Evolutionary conservation across 2,329 filamentous ascomycete genomes (phyloP).

Genomic region (Monascus ruber): DNA sequence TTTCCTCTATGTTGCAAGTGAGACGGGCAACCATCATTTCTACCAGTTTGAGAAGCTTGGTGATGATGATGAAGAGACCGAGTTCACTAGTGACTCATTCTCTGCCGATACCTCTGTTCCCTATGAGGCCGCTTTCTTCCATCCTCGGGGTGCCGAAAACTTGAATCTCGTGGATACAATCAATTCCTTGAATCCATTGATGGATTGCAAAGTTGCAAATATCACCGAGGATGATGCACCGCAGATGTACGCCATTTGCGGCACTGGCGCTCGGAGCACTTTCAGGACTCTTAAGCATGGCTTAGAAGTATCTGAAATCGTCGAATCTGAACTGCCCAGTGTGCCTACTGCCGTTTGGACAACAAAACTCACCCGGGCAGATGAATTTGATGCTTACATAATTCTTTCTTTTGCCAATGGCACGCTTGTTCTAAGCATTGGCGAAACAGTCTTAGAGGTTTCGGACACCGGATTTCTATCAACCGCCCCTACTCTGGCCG

Average conservation of each 20-base stretch:
- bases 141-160: constrained; percentile 67
- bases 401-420: constrained; percentile 85
- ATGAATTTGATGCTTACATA: constrained; percentile 88
- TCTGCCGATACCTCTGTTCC: constrained; percentile 60
- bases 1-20: constrained; percentile 83
- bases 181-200: constrained; percentile 77
- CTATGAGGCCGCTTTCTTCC: constrained; percentile 75
- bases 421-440: constrained; percentile 86
- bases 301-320: constrained; percentile 83
- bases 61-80: constrained; percentile 81
- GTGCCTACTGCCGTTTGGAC: constrained; percentile 93
- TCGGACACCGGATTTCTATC: constrained; percentile 87
- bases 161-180: constrained; percentile 75
- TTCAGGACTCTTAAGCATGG: constrained; percentile 91
- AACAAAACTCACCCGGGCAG: constrained; percentile 68
- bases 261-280: constrained; percentile 74
- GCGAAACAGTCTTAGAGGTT: constrained; percentile 92
- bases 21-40: constrained; percentile 86
- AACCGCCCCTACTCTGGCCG: constrained; percentile 76
- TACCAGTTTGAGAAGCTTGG: constrained; percentile 97
- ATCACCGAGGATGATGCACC: constrained; percentile 85
- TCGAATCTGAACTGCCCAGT: constrained; percentile 83
- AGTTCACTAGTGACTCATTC: constrained; percentile 75
- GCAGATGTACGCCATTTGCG: constrained; percentile 89
- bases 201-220: constrained; percentile 87